phyloP scores from a whole-genome alignment of 148 eudicot genomes.

The Camellia japonica region DNA sequence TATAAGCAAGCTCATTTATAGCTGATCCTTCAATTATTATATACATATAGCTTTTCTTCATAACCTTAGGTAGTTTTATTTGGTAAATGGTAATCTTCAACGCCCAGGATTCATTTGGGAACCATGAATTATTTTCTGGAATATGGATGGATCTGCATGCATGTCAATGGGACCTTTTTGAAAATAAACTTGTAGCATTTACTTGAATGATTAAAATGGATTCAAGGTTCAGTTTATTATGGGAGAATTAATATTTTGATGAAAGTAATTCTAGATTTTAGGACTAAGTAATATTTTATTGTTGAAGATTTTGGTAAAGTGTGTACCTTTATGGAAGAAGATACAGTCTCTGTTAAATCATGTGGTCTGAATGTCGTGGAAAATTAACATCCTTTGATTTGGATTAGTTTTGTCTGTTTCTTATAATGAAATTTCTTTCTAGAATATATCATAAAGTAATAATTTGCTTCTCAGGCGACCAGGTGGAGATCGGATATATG shows the following conservation, averaged over 20 bases:
- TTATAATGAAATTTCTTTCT: neutral
- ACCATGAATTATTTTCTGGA: too few relatives aligned
- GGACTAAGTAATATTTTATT: too few relatives aligned
- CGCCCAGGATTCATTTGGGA: too few relatives aligned
- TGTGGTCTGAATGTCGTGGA: neutral
- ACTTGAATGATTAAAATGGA: neutral
- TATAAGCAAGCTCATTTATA: too few relatives aligned
- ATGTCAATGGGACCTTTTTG: too few relatives aligned
- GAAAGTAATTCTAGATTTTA: neutral
- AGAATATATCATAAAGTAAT: neutral
- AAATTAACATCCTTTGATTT: neutral
- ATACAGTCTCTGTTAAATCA: neutral
- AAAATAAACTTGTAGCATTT: neutral
- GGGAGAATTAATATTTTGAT: neutral
- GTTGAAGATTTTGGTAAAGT: too few relatives aligned
- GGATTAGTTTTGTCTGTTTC: neutral
- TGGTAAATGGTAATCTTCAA: too few relatives aligned
- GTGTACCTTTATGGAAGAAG: too few relatives aligned
- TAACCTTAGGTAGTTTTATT: too few relatives aligned
- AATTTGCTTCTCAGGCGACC: constrained; percentile 66
- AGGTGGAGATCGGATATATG: constrained; percentile 93
- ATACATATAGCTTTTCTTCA: too few relatives aligned
- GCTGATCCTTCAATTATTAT: too few relatives aligned
- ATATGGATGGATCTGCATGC: too few relatives aligned
- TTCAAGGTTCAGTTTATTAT: neutral